A percentile compares a stretch with the other conserved stretches of the same genome.
These are phyloP conservation scores for Penicillium herquei DNA, from an alignment of 495 filamentous ascomycete genomes.

Conservation along the genomic window DNA sequence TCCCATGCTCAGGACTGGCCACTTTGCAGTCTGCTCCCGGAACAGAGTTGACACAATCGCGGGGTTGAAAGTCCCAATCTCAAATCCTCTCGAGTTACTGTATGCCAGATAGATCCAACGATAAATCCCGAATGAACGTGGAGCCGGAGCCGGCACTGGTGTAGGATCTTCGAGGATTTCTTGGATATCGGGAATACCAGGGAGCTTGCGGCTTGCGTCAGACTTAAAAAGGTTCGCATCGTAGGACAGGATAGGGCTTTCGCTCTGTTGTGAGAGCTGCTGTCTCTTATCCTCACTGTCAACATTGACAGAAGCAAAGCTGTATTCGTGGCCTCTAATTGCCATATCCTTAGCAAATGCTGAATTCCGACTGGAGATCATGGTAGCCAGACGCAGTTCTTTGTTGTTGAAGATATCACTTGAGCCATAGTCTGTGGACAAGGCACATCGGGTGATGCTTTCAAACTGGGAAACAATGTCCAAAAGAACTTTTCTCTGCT, in stretches of 20 bases:
- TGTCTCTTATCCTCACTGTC: background rate
- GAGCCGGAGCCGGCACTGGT: background rate
- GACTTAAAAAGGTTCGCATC: background rate
- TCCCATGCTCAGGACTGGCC: constrained; percentile 42
- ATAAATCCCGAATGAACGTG: constrained; percentile 19
- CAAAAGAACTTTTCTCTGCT: constrained; percentile 46
- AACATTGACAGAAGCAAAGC: background rate
- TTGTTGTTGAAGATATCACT: constrained; percentile 35
- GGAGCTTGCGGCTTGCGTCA: constrained; percentile 1
- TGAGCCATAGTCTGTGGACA: constrained; percentile 43
- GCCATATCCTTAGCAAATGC: constrained; percentile 40
- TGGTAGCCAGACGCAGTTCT: constrained; percentile 43
- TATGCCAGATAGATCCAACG: constrained; percentile 32
- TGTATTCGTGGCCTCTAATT: constrained; percentile 37
- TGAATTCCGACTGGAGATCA: constrained; percentile 39
- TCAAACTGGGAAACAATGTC: constrained; percentile 44
- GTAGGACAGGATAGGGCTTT: background rate
- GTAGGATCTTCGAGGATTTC: constrained; percentile 22
- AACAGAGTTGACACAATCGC: constrained; percentile 45
- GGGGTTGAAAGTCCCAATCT: constrained; percentile 39
- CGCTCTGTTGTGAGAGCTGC: background rate
- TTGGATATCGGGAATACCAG: constrained; percentile 15
- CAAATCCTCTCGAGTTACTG: constrained; percentile 32
- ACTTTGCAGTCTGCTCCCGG: constrained; percentile 55
- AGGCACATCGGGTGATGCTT: constrained; percentile 31